Evolutionary conservation across 2,329 filamentous ascomycete species (phyloP), one percentile per base, ranked within the genome.

Genomic region (Chrysoporthe deuterocubensis): DNA sequence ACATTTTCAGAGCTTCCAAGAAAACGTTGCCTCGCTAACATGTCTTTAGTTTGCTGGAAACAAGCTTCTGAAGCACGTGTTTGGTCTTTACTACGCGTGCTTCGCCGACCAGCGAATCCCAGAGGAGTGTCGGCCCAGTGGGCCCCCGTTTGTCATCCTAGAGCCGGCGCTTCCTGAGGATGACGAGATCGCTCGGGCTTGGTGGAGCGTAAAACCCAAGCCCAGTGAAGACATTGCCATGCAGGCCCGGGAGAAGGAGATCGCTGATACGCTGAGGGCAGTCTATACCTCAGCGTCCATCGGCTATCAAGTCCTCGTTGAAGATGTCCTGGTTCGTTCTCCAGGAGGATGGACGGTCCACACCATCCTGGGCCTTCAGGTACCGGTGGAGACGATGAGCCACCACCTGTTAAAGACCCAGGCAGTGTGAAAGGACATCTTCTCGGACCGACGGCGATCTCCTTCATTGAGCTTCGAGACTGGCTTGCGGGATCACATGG

Each of bases 21-120:
- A 16, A 3, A n/a, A 57, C 7, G 14, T 13, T 3, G 3, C 32
- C 3, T 37, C 16, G 34, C 54, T 57, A 13, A 57, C 54, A 1
- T 40, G 2, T 11, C 18, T 14, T 57, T 13, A 57, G 54, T 57
- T 57, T 34, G 54, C 54, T 14, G 54, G 54, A 2, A 57, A 57
- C 7, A 40, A 40, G 7, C 54, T 57, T n/a, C 54, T 57, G 14
- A 57, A 57, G 54, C 54, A 57, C 54, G 54, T 34, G 14, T 57
- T 57, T 16, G 18, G 34, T 4, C 32, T 57, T 18, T 57, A 57
- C 54, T 57, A 57, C 34, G 54, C 54, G 32, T 37, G 54, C 32
- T n/a, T 40, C 14, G 54, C 54, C 6, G 54, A 57, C 18, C 6
- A 18, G 32, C 54, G 32, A 32, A 57, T 57, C 34, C 34, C 54